A percentile compares a stretch with the other conserved stretches of the same genome.
These are phyloP conservation scores for Hirsutella thompsonii DNA, from an alignment of 2,329 filamentous ascomycete genomes.

Conservation along the genomic window DNA sequence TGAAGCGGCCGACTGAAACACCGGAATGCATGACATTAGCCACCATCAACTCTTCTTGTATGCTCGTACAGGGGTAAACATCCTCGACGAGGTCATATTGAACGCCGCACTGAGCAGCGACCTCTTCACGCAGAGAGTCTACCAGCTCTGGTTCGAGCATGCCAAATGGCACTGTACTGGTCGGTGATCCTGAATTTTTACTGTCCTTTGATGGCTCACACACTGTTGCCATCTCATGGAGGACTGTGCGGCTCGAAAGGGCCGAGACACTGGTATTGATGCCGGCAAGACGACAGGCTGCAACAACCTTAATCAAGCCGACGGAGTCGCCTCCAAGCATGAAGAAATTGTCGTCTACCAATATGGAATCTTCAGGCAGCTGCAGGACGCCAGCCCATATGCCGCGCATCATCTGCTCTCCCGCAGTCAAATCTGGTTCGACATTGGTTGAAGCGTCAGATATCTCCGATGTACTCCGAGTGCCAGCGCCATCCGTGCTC, in stretches of 20 bases:
- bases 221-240: neutral
- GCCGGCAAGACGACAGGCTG: neutral
- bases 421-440: neutral
- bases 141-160: neutral
- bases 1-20: slow-evolving; percentile 1
- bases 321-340: slow-evolving; percentile 3
- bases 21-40: slow-evolving; percentile 1
- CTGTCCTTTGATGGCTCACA: neutral
- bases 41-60: slow-evolving; percentile 1
- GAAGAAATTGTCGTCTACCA: slow-evolving; percentile 1
- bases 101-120: neutral
- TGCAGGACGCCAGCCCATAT: slow-evolving; percentile 1
- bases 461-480: neutral
- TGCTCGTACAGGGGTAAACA: slow-evolving; percentile 1
- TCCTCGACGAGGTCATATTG: neutral
- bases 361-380: neutral
- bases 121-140: neutral
- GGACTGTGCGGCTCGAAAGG: neutral
- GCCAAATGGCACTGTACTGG: neutral
- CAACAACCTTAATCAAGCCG: slow-evolving; percentile 1
- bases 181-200: neutral
- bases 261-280: neutral
- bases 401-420: neutral
- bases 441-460: neutral
- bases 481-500: neutral